These are phyloP conservation scores for Globisporangium viniferum DNA, from an alignment of 352 stramenopile species.

Conservation along the genomic window DNA sequence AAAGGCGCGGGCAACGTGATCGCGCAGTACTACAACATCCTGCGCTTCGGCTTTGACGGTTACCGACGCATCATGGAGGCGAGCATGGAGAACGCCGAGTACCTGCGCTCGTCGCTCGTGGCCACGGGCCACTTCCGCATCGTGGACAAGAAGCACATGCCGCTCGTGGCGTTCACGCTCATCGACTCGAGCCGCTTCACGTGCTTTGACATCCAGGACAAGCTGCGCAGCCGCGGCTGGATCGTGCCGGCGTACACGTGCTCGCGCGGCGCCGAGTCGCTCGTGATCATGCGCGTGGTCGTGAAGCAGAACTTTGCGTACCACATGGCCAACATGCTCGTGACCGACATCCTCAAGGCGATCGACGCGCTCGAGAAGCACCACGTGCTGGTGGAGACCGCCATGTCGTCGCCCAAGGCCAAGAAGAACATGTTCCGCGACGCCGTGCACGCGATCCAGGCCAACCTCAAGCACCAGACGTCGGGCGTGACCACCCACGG, in stretches of 20 bases:
- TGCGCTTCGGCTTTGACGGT: slow-evolving; percentile 89
- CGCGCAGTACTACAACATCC: slow-evolving; percentile 92
- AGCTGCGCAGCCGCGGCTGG: slow-evolving; percentile 83
- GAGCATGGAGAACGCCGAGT: slow-evolving; percentile 85
- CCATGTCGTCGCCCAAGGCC: slow-evolving; percentile 76
- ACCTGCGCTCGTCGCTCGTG: slow-evolving; percentile 70
- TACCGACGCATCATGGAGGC: slow-evolving; percentile 88
- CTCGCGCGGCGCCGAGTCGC: slow-evolving; percentile 71
- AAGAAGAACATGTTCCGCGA: slow-evolving; percentile 67
- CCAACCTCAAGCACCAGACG: slow-evolving; percentile 72
- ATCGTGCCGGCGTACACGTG: slow-evolving; percentile 90
- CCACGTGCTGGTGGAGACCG: slow-evolving; percentile 66
- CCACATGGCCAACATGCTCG: slow-evolving; percentile 87
- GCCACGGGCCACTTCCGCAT: slow-evolving; percentile 86
- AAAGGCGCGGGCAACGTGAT: slow-evolving; percentile 89
- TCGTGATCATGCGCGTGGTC: slow-evolving; percentile 89
- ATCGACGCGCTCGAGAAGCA: slow-evolving; percentile 82
- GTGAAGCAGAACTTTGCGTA: slow-evolving; percentile 90
- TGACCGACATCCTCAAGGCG: slow-evolving; percentile 82
- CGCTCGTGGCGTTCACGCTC: slow-evolving; percentile 83
- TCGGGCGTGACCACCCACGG: slow-evolving; percentile 76
- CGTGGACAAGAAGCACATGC: slow-evolving; percentile 90
- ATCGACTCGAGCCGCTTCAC: slow-evolving; percentile 80
- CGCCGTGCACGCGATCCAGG: slow-evolving; percentile 60
- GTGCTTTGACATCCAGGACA: slow-evolving; percentile 91